Evolutionary conservation across 2,329 filamentous ascomycete genomes (phyloP), one percentile per base, ranked within the genome.

Genomic region (Plectosphaerella cucumerina): DNA sequence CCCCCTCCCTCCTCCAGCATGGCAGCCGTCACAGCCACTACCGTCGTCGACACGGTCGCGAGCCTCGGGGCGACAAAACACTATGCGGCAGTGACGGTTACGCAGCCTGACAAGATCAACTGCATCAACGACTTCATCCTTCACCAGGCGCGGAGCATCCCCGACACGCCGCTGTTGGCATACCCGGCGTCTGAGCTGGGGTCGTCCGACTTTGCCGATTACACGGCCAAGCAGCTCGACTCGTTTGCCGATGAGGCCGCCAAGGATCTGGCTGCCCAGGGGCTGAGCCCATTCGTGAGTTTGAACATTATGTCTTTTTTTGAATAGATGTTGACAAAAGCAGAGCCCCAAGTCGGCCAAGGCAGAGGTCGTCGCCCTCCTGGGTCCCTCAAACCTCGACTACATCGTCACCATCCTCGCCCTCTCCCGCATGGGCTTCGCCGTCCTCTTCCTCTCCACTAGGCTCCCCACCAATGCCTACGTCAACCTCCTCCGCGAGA

Each of bases 361-460:
- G 18, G 61, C 64, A 22, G 57, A 59, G n/a, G 72, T 76, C 1
- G 65, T 80, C 37, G 74, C 70, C 2, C 58, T 81, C 18, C 61
- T 81, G 14, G 75, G 72, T 2, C 64, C 70, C 8, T 79, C 77
- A 0, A 73, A 74, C 51, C 65, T 82, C 22, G 73, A 78, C 51
- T 78, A 78, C 51, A 66, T 81, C 35, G 66, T 80, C 21, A 72
- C 74, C n/a, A 65, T 79, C 11, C 69, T 81, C 31, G 77, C 76
- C 5, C 58, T 84, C 33, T 72, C 71, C 21, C 70, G 77, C 49
- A 63, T 84, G 45, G 79, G 79, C 5, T 79, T 77, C 61, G 70
- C 76, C 2, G 69, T 74, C 3, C 63, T 84, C 2, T 71, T 82
- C 33, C 67, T 84, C 2, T 82, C 79, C 1, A 80, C 76, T 2